Base-by-base conservation (phyloP, 2,329 filamentous ascomycete species). In the Ceratocystis eucalypticola region DNA sequence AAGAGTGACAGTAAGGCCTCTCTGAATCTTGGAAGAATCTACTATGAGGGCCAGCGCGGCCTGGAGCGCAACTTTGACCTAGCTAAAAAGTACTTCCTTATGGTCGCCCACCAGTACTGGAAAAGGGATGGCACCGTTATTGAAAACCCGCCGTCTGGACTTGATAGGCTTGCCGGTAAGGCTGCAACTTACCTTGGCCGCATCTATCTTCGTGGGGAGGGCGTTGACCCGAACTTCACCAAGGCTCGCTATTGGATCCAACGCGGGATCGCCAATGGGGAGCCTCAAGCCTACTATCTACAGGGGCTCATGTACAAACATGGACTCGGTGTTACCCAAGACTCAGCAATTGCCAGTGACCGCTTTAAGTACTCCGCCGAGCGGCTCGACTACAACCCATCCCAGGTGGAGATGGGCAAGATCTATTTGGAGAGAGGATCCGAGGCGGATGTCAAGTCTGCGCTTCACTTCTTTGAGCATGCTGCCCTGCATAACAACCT, bases 1-100 rank as follows among this genome's bases (percentile, higher is more conserved):
- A 96, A 96, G 74, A 91, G 92, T 10, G 91, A 96, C 72, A 84
- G 90, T 66, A 91, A 89, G 73, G 90, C 92, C 0, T 93, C 90
- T 0, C 91, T 92, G 72, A 92, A 89, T 69, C 79, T 96, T 0
- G 92, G 89, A 2, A 86, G 90, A 70, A 83, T 96, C 69, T 89
- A 95, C 74, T 96, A 96, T 72, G 92, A 96, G 67, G 92, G 92
- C 0, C 86, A 90, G 66, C 82, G 88, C 66, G 86, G 85, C 0
- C 79, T 96, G 53, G 85, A 88, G 64, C 82, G 85, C 22, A 88
- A 95, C 71, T 81, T 91, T 59, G 82, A 82, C 33, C 80, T 85
- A 50, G 91, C 92, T 0, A 87, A 88, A 74, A 85, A 84, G 69
- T 93, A 96, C 71, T 96, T 96, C 74, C 82, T 88, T 70, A 81